Conservation (phyloP, 2,329 filamentous ascomycete species). For the Huntiella savannae region DNA sequence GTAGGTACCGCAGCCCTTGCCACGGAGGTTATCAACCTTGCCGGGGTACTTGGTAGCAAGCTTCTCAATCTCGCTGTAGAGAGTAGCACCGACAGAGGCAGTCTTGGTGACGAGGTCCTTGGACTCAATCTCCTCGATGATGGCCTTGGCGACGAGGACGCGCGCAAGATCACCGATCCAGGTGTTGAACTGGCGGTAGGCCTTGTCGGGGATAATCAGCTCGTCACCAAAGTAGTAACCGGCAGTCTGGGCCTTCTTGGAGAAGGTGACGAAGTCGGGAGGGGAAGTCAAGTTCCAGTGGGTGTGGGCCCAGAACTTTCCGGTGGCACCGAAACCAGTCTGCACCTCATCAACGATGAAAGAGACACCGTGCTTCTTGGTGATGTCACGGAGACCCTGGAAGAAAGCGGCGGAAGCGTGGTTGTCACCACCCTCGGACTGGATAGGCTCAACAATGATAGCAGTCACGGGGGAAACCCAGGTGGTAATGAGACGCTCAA, state of each 20-base stretch:
- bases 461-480: slow-evolving; percentile 67
- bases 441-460: slow-evolving; percentile 73
- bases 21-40: slow-evolving; percentile 54
- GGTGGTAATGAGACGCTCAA: slow-evolving; percentile 60
- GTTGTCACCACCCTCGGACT: slow-evolving; percentile 89
- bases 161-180: slow-evolving; percentile 90
- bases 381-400: slow-evolving; percentile 61
- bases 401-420: slow-evolving; percentile 80
- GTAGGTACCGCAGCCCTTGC: slow-evolving; percentile 49
- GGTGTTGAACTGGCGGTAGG: slow-evolving; percentile 92
- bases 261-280: slow-evolving; percentile 88
- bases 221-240: slow-evolving; percentile 81
- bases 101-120: slow-evolving; percentile 65
- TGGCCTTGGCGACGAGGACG: slow-evolving; percentile 68
- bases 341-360: slow-evolving; percentile 91
- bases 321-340: slow-evolving; percentile 74
- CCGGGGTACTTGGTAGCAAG: slow-evolving; percentile 47
- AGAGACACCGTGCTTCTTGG: slow-evolving; percentile 56
- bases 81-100: slow-evolving; percentile 45
- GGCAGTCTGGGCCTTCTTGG: slow-evolving; percentile 85
- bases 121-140: slow-evolving; percentile 62
- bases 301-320: slow-evolving; percentile 92
- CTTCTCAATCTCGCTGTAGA: slow-evolving; percentile 44
- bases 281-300: slow-evolving; percentile 70
- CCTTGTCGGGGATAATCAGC: slow-evolving; percentile 69